phyloP scores from a whole-genome alignment of 305 asterid genomes.

The Caryopteris hybrid region DNA sequence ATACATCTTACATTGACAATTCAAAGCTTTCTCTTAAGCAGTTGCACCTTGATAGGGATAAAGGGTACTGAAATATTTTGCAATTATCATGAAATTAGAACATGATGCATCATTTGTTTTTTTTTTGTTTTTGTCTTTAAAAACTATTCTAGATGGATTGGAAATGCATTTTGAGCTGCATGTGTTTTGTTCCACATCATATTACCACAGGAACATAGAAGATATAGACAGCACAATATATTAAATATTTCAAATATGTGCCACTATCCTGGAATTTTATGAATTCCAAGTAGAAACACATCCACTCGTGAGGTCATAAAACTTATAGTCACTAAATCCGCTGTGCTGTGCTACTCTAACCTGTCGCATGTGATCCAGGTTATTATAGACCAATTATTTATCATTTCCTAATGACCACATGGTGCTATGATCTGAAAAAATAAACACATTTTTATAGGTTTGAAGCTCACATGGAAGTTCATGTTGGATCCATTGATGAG shows the following conservation, averaged over 20 bases:
- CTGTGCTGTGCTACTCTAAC: no score
- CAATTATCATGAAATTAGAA: background rate
- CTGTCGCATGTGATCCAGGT: slow-evolving; percentile 4
- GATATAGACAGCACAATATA: background rate
- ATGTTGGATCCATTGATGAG: slow-evolving; percentile 96
- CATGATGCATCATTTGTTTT: background rate
- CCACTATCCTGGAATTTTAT: background rate
- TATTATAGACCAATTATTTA: background rate
- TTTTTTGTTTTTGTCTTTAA: background rate
- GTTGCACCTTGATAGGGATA: background rate
- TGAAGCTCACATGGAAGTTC: slow-evolving; percentile 99
- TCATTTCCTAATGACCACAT: background rate
- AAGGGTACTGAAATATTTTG: background rate
- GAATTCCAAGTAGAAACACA: slow-evolving; percentile 8
- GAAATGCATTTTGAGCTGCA: slow-evolving; percentile 2
- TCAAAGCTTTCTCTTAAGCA: background rate
- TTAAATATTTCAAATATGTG: background rate
- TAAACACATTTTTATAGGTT: slow-evolving; percentile 40
- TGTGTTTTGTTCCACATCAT: background rate
- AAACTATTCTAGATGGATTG: background rate
- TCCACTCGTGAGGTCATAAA: background rate
- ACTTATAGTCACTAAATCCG: background rate
- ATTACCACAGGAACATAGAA: background rate
- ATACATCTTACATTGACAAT: background rate
- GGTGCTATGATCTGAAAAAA: background rate